Percentiles rank a stretch among this genome's conserved stretches.
phyloP scores from a whole-genome alignment of 2,329 filamentous ascomycete species.

The Cephalotrichum gorgonifer region DNA sequence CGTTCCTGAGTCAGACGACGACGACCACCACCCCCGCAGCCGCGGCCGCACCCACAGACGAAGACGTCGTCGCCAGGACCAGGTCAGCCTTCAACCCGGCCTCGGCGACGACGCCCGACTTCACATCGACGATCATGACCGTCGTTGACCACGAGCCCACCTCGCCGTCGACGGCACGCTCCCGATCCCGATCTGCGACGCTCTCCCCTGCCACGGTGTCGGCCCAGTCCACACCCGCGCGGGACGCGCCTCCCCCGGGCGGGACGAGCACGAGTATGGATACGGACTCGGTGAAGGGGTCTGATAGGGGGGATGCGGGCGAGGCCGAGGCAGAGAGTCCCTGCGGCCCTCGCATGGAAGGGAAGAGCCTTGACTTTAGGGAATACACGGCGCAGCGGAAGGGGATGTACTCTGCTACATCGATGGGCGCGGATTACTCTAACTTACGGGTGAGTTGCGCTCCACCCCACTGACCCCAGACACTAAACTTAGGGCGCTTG shows the following conservation, averaged over 20 bases:
- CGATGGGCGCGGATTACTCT: slow-evolving; percentile 27
- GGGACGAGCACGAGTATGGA: slow-evolving; percentile 16
- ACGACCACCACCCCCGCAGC: no score
- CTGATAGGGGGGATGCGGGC: no score
- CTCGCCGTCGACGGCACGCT: slow-evolving; percentile 17
- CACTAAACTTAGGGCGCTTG: background rate
- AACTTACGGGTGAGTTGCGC: slow-evolving; percentile 21
- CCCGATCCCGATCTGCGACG: slow-evolving; percentile 29
- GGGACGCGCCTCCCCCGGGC: background rate
- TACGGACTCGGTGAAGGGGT: slow-evolving; percentile 12
- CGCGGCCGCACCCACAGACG: no score
- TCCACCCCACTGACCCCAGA: no score
- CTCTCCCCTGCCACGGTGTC: slow-evolving; percentile 25
- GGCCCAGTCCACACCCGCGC: slow-evolving; percentile 17
- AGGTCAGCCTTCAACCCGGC: no score
- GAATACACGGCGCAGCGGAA: background rate
- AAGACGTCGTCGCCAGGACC: no score
- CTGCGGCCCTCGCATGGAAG: slow-evolving; percentile 6
- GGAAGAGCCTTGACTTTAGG: slow-evolving; percentile 15
- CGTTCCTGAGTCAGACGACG: no score
- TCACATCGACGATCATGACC: no score
- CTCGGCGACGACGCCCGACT: no score
- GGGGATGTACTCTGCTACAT: slow-evolving; percentile 18
- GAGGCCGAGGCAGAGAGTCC: background rate
- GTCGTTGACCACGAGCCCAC: no score